Conservation (phyloP, 768 basidiomycete genomes). For the Kwoniella pini region DNA sequence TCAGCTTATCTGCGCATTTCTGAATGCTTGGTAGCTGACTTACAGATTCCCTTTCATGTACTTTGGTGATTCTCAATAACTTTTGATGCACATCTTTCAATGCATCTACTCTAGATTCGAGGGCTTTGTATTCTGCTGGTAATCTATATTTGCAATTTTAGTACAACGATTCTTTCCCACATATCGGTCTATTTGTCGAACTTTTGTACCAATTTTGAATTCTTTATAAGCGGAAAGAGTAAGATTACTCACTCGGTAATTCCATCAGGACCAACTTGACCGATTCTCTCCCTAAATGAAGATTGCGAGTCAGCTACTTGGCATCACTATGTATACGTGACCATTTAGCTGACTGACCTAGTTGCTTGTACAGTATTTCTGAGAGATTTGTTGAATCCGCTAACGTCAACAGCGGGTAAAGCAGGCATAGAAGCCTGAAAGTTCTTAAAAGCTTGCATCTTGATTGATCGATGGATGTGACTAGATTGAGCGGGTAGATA, state of each 20-base stretch:
- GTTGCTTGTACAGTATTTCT: conserved; percentile 53
- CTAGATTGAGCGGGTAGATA: not conserved
- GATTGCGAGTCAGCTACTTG: not conserved
- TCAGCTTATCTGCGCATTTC: no score
- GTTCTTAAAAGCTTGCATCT: conserved; percentile 49
- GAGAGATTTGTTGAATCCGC: conserved; percentile 45
- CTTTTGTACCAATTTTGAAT: no score
- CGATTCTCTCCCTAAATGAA: conserved; percentile 69
- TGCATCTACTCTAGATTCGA: conserved; percentile 92
- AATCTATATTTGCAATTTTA: conserved; percentile 26
- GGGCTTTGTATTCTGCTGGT: conserved; percentile 84
- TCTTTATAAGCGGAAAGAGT: not conserved
- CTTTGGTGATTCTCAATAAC: conserved; percentile 81
- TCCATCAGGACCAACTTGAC: conserved; percentile 84
- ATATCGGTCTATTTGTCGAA: no score
- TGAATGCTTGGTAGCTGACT: no score
- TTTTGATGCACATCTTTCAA: conserved; percentile 73
- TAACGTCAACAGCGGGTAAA: conserved; percentile 46
- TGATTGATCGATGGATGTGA: conserved; percentile 1
- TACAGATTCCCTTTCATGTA: conserved; percentile 76
- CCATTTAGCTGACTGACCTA: conserved; percentile 26
- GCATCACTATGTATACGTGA: not conserved
- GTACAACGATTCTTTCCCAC: not conserved
- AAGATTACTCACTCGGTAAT: conserved; percentile 80
- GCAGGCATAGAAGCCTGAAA: conserved; percentile 35